These are phyloP conservation scores for Naegleria gruberi DNA, from an alignment of 208 protist species.

Conservation along the genomic window DNA sequence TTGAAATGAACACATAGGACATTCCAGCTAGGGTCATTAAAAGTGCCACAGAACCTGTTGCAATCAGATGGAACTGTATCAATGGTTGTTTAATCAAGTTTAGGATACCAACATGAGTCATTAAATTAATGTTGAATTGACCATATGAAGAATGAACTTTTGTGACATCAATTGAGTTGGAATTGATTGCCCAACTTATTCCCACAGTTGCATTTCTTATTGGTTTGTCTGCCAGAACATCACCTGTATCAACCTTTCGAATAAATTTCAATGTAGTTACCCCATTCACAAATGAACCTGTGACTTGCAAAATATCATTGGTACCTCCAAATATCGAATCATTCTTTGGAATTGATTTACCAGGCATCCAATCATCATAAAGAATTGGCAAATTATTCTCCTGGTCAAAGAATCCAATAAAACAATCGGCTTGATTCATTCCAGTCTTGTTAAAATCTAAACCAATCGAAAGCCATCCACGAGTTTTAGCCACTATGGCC, in stretches of 20 bases:
- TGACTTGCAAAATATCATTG: neutral
- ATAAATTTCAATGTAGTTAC: neutral
- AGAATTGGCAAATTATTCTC: neutral
- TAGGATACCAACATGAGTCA: neutral
- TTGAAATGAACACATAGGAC: too few species aligned
- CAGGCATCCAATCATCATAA: neutral
- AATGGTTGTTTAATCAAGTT: neutral
- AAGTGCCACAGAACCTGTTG: neutral
- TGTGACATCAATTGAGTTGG: neutral
- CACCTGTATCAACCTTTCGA: neutral
- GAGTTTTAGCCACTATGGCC: neutral
- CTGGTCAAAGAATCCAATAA: neutral
- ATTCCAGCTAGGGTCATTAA: neutral
- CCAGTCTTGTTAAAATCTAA: neutral
- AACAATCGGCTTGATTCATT: conserved; percentile 9
- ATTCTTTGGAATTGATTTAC: neutral
- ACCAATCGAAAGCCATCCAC: neutral
- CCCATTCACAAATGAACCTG: neutral
- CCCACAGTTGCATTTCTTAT: neutral
- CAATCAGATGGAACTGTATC: neutral
- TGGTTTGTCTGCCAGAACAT: neutral
- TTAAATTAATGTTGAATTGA: neutral
- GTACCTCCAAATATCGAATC: neutral
- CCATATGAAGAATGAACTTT: neutral
- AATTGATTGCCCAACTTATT: neutral